Percentiles rank a stretch among this genome's conserved stretches.
Conservation (phyloP, 164 flowering plant species). For the Liquidambar formosana region DNA sequence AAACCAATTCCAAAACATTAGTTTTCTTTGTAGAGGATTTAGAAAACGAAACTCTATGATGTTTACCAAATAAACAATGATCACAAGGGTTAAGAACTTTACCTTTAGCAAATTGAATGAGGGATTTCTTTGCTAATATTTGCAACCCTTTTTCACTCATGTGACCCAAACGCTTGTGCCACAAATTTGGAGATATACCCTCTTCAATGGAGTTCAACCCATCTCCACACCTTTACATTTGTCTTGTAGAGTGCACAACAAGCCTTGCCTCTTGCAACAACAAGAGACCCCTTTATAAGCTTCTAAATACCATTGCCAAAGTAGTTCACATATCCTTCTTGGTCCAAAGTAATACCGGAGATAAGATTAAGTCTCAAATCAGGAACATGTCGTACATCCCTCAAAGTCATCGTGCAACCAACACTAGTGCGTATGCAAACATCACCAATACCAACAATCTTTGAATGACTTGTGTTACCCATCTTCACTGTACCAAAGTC, state of each 20-base stretch:
- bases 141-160: slow-evolving; percentile 10
- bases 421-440: neutral
- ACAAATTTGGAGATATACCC: neutral
- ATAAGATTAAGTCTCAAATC: slow-evolving; percentile 9
- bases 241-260: neutral
- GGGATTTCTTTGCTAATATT: neutral
- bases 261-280: neutral
- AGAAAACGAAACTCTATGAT: slow-evolving; percentile 4
- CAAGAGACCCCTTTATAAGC: neutral
- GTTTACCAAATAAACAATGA: slow-evolving; percentile 6
- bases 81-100: neutral
- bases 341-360: neutral
- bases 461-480: neutral
- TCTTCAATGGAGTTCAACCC: neutral
- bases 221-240: neutral
- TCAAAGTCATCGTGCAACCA: neutral
- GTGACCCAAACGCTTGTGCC: slow-evolving; percentile 4
- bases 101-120: neutral
- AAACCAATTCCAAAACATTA: neutral
- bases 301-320: slow-evolving; percentile 17
- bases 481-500: slow-evolving; percentile 5
- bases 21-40: neutral
- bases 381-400: slow-evolving; percentile 12
- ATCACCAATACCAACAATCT: slow-evolving; percentile 6
- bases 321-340: neutral